Base-by-base conservation (phyloP, 208 protist genomes). In the Herpetomonas tarakana region DNA sequence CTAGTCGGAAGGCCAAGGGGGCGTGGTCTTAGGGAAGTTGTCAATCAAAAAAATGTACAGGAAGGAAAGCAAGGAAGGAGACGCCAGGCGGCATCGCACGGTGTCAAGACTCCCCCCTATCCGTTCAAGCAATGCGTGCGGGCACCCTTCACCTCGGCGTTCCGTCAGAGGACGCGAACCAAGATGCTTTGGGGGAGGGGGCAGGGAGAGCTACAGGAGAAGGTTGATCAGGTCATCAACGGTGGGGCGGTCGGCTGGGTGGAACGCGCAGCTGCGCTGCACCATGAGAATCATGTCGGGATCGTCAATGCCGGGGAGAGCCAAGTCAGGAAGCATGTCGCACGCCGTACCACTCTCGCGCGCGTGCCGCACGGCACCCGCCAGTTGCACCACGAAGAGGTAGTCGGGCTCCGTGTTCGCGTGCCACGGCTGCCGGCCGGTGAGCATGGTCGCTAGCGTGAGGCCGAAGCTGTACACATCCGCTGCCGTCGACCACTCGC, bases 401-500 rank as follows among this genome's bases (percentile, higher is more conserved):
- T 75, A 51, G 65, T 88, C 77, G 12, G 71, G 65, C 24, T 83
- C 73, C 1, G 39, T 27, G 62, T 83, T 78, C 19, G 35, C 27
- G 60, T 58, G 68, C 79, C 81, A 94, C 1, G 88, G 84, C 7
- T 92, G 68, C 46, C 66, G 50, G 0, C 78, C 77, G 2, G 76
- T 91, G 46, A 92, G 71, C 61, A 94, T 78, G 58, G 85, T 62
- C 2, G 73, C 77, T 54, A 91, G 67, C 35, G 81, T 91, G 39
- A 94, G 88, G 31, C 88, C 88, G 54, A 92, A 91, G 70, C 80
- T 89, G 86, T 78, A 94, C 35, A 94, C 76, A 54, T 94, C 88
- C 2, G 79, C 81, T n/a, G 67, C 55, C 30, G 73, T 63, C 50
- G 64, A 76, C 38, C 78, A 78, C 28, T 68, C 63, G 11, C 81